phyloP scores from a whole-genome alignment of 2,329 filamentous ascomycete genomes.

The Fusarium nelsonii region DNA sequence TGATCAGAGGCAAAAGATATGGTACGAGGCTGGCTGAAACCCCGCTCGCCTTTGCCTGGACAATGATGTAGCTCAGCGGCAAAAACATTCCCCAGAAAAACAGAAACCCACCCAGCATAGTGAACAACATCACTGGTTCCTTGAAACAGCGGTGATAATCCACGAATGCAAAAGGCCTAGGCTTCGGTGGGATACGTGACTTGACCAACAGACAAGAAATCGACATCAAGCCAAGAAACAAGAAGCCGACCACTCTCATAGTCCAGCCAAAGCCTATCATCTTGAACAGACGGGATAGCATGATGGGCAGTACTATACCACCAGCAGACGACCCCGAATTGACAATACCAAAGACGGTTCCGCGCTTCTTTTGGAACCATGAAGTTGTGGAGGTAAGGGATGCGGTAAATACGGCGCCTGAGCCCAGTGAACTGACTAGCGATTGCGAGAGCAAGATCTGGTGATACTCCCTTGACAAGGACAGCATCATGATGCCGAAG shows the following conservation, averaged over 20 bases:
- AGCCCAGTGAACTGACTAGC: accelerated
- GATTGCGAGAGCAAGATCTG: neutral
- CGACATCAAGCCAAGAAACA: neutral
- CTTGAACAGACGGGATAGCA: neutral
- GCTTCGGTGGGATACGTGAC: accelerated
- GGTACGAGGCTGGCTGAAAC: accelerated
- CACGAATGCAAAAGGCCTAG: accelerated
- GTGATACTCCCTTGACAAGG: neutral
- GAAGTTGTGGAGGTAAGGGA: neutral
- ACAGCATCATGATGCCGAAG: neutral
- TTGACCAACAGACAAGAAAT: neutral
- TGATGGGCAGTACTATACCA: neutral
- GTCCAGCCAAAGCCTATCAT: neutral
- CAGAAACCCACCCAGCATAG: neutral
- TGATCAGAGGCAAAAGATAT: neutral
- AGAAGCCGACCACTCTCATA: neutral
- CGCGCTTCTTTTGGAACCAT: neutral
- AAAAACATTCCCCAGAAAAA: constrained; percentile 15
- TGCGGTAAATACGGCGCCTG: neutral
- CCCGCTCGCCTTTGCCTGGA: neutral
- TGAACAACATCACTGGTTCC: accelerated
- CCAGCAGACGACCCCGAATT: neutral
- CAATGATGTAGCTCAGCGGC: neutral
- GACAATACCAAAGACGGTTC: neutral
- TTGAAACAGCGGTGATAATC: neutral